Base-by-base conservation (phyloP, 495 filamentous ascomycete species). In the Hypomontagnella submonticulosa region DNA sequence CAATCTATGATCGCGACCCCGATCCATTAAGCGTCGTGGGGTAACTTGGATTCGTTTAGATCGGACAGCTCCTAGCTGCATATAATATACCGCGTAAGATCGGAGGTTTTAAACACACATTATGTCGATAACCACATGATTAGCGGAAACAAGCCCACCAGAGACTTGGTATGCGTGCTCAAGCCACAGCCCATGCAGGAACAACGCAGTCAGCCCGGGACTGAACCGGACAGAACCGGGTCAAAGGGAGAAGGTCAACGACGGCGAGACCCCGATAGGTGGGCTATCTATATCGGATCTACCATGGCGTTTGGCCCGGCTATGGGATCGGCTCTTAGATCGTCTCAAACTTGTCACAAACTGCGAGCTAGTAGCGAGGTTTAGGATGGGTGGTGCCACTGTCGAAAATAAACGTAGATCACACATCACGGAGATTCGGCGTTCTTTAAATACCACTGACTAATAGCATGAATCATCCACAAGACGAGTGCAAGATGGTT, bases 251-350 rank as follows among this genome's bases (percentile, higher is more conserved):
- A 36, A 33, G 43, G 32, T 58, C 15, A 32, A 57, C 23, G 43
- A 43, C 57, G 63, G 56, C 37, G 19, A 51, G 10, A 9, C 56
- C 51, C 63, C 57, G 63, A 66, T 61, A 66, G 63, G 63, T 49
- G 49, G 34, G 27, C 33, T 37, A 12, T 16, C 12, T 44, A 13
- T 18, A 8, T 48, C 34, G 41, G 30, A 59, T 49, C 54, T 51
- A 13, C n/a, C 44, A 36, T 36, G 7, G 36, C 56, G 56, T 46
- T 56, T 44, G 51, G 60, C 30, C 52, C 11, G 13, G 36, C 5
- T 10, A 23, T 36, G 10, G 10, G 8, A 19, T 43, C 20, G 12
- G 32, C 34, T 43, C 33, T 46, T 33, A 19, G 38, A 42, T 40
- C 34, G 48, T 46, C 60, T 41, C 42, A 38, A 33, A 18, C 47